Base-by-base conservation (phyloP, 2,329 filamentous ascomycete genomes). In the Raffaelea albimanens region DNA sequence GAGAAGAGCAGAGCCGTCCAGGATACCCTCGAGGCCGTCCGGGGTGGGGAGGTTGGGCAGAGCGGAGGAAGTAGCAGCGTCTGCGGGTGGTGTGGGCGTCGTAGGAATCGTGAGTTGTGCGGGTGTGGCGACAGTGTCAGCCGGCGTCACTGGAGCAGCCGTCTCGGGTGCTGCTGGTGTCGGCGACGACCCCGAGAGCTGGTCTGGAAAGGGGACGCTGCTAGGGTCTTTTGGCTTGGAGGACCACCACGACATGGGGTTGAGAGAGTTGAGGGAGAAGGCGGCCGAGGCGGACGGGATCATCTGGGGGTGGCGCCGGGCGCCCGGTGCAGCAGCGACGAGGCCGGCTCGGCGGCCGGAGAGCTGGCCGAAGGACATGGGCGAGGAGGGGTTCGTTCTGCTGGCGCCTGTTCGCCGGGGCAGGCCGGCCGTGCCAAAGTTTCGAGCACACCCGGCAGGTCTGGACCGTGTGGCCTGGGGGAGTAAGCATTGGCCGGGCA, bases 1-100 rank as follows among this genome's bases (percentile, higher is more conserved):
- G 51, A 80, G 71, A 47, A 78, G 65, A 46, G 72, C 67, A 11
- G 52, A 51, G 49, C 63, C 59, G 43, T 63, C 61, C 44, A 66
- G 60, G 23, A 67, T 43, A 33, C 60, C 55, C 41, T 43, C 13
- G 4, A 54, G 21, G 2, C 20, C 43, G 39, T 13, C 11, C 8
- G n/a, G 11, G 36, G 36, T 34, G 34, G 34, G 7, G 34, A 19
- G 13, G 34, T 8, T 38, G n/a, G 34, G 7, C 18, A 16, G 9
- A 16, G 5, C 18, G 8, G 34, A n/a, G n/a, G 34, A 38, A 7
- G 34, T 38, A 19, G 34, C 34, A 16, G 34, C 7, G 34, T 29
- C 25, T 29, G 25, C 7, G 25, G n/a, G n/a, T n/a, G n/a, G n/a
- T n/a, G 13, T 29, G 25, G 13, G 25, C 25, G 25, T 29, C 25